phyloP scores from a whole-genome alignment of 169 alveolate genomes.

The Plasmodium gonderi region DNA sequence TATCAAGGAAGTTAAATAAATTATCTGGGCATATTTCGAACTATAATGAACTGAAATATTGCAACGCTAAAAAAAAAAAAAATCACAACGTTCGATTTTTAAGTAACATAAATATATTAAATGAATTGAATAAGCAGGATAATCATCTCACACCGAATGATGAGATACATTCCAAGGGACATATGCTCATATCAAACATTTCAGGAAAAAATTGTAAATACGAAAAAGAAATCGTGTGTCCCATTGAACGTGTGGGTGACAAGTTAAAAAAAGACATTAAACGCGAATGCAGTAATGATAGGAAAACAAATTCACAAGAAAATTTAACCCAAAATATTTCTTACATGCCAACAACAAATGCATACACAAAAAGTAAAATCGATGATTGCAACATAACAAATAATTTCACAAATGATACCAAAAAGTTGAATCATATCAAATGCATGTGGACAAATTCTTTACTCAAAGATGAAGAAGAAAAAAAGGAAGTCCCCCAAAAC shows the following conservation, averaged over 20 bases:
- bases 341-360: not conserved
- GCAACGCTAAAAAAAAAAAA: conserved; percentile 38
- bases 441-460: conserved; percentile 5
- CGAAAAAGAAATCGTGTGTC: not conserved
- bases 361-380: not conserved
- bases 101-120: not conserved
- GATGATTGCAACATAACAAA: conserved; percentile 26
- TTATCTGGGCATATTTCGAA: not conserved
- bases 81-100: not conserved
- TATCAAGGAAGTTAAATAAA: conserved; percentile 12
- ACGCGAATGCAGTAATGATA: not conserved
- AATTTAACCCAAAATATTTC: not conserved
- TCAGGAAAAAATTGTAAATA: not conserved
- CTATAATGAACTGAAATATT: conserved; percentile 19
- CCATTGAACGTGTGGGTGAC: not conserved
- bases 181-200: not conserved
- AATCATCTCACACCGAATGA: not conserved
- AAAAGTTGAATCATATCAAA: conserved; percentile 1
- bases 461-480: not conserved
- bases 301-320: not conserved
- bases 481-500: not conserved
- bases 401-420: conserved; percentile 15
- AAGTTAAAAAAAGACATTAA: not conserved
- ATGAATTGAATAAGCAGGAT: not conserved
- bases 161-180: not conserved